Evolutionary conservation across 2,329 filamentous ascomycete genomes (phyloP).

Genomic region (Erysiphe pisi): DNA sequence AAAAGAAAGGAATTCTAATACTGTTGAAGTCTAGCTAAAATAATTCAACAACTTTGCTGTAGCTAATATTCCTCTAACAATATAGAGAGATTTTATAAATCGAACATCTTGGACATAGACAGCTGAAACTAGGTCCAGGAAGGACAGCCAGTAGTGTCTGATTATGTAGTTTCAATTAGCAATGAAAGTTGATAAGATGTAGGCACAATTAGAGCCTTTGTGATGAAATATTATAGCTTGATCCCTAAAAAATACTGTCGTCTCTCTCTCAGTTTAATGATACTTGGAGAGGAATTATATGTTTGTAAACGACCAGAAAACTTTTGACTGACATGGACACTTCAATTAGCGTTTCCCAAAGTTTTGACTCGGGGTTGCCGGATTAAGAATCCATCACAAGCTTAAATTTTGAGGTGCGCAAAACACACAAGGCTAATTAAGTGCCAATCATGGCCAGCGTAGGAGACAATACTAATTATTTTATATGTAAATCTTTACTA

Average conservation of each 20-base stretch:
- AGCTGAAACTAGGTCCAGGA: no score
- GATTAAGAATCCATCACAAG: no score
- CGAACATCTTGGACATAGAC: no score
- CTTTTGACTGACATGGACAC: no score
- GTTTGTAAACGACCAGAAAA: no score
- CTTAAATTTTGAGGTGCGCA: background rate
- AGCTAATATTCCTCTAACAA: no score
- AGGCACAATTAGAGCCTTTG: background rate
- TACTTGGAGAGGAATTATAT: no score
- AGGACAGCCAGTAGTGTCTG: background rate
- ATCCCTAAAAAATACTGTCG: background rate
- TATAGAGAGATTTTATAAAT: no score
- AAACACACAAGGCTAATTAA: background rate
- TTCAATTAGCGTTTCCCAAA: no score
- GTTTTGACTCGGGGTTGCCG: no score
- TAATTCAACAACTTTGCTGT: no score
- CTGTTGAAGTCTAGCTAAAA: no score
- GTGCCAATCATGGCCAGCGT: conserved; percentile 38
- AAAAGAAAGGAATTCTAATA: conserved; percentile 31
- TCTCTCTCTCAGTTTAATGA: background rate
- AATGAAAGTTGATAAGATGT: background rate
- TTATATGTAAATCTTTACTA: conserved; percentile 33
- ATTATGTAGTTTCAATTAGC: background rate
- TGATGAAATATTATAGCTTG: background rate
- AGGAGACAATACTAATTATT: conserved; percentile 32